Conservation (phyloP, 331 rosid species). For the Malus hybrid region DNA sequence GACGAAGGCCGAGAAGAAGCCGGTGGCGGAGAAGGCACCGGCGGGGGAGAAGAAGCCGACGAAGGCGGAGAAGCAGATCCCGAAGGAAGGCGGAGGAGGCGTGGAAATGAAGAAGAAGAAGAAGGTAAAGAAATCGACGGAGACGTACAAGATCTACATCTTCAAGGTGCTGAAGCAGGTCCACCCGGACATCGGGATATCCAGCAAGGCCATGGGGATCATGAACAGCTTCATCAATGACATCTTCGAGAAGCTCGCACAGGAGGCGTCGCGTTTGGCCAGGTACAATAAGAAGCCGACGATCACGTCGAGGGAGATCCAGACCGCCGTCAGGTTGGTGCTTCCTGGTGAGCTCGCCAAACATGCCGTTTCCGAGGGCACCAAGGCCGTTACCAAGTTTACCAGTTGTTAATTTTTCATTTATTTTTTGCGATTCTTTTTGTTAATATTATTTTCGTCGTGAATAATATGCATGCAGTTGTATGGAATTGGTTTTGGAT, state of each 20-base stretch:
- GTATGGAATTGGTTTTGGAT: background rate
- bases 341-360: constrained; percentile 71
- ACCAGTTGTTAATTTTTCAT: constrained; percentile 37
- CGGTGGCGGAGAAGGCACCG: constrained; percentile 43
- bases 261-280: constrained; percentile 59
- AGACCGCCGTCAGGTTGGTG: constrained; percentile 68
- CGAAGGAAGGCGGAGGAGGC: constrained; percentile 52
- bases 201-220: constrained; percentile 80
- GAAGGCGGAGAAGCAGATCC: constrained; percentile 51
- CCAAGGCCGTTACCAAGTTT: constrained; percentile 68
- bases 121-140: constrained; percentile 46
- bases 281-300: constrained; percentile 71
- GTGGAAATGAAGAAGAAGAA: constrained; percentile 51
- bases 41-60: constrained; percentile 61
- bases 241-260: constrained; percentile 74
- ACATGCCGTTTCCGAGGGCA: constrained; percentile 74
- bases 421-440: background rate
- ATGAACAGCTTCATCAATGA: constrained; percentile 80
- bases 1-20: constrained; percentile 51
- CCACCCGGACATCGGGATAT: constrained; percentile 70
- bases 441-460: background rate
- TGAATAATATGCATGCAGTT: background rate
- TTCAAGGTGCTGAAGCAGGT: constrained; percentile 80
- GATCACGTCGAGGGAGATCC: constrained; percentile 66
- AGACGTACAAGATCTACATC: constrained; percentile 68